Evolutionary conservation across 345 rosid species (phyloP).

Genomic region (Salix dunnii): DNA sequence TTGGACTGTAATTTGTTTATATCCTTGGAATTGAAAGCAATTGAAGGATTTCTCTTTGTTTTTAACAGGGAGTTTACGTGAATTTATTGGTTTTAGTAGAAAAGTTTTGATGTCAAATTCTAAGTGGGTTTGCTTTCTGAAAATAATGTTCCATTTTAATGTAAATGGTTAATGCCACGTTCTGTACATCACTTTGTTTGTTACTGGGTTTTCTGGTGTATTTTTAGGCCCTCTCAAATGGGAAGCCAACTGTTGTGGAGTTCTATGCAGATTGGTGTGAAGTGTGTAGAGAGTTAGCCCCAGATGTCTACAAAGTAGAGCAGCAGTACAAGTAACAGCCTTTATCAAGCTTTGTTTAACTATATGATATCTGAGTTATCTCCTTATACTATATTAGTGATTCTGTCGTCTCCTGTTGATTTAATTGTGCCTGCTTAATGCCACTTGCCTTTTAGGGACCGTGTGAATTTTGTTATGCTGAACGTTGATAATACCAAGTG

Average conservation of each 20-base stretch:
- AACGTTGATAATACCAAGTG: conserved; percentile 95
- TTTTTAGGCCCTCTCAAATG: conserved; percentile 75
- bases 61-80: too few relatives aligned
- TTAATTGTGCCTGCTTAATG: neutral
- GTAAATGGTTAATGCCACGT: too few relatives aligned
- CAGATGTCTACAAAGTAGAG: conserved; percentile 87
- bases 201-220: neutral
- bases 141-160: too few relatives aligned
- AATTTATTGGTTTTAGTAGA: too few relatives aligned
- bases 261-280: conserved; percentile 99
- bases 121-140: too few relatives aligned
- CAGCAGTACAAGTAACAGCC: conserved; percentile 74
- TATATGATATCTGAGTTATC: neutral
- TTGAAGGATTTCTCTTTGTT: too few relatives aligned
- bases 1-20: too few relatives aligned
- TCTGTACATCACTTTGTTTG: too few relatives aligned
- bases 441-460: conserved; percentile 36
- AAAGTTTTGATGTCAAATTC: too few relatives aligned
- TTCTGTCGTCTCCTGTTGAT: neutral
- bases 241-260: conserved; percentile 93
- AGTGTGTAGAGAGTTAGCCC: conserved; percentile 90
- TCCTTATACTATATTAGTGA: neutral
- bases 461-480: conserved; percentile 92
- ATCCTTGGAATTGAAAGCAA: too few relatives aligned
- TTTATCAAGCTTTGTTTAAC: neutral